Conservation (phyloP, 805 yeast species). For the Yamadazyma olivae region DNA sequence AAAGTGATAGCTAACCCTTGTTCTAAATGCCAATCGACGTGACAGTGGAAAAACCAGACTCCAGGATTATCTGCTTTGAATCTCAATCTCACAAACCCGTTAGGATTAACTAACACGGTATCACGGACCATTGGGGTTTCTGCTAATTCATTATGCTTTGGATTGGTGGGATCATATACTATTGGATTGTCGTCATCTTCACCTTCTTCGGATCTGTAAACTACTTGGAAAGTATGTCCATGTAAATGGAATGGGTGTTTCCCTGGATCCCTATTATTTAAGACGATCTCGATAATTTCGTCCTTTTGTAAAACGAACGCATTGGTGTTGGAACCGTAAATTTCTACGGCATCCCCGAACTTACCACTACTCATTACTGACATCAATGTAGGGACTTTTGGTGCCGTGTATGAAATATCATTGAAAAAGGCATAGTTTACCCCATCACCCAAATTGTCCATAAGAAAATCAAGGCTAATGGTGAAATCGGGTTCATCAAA, state of each 20-base stretch:
- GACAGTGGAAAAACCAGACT: conserved; percentile 99
- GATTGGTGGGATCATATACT: conserved; percentile 35
- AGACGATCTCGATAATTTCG: conserved; percentile 72
- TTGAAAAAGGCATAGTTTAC: conserved; percentile 96
- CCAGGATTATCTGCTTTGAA: conserved; percentile 96
- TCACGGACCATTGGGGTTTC: conserved; percentile 84
- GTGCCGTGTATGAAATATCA: conserved; percentile 71
- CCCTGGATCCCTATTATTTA: conserved; percentile 88
- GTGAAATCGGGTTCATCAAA: conserved; percentile 66
- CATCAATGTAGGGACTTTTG: conserved; percentile 82
- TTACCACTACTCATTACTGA: conserved; percentile 76
- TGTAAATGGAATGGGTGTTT: conserved; percentile 97
- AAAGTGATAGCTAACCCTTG: conserved; percentile 86
- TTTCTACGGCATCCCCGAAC: conserved; percentile 44
- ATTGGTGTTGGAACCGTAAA: conserved; percentile 82
- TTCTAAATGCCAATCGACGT: conserved; percentile 95
- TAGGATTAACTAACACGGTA: conserved; percentile 72
- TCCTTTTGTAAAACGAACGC: conserved; percentile 65
- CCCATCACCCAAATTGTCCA: conserved; percentile 87
- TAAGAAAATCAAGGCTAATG: conserved; percentile 67
- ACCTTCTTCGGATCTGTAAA: conserved; percentile 66
- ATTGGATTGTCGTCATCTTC: conserved; percentile 53
- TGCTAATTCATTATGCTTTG: conserved; percentile 44
- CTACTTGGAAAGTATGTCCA: conserved; percentile 86
- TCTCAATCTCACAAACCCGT: conserved; percentile 81